These are phyloP conservation scores for Phytophthora pseudosyringae DNA, from an alignment of 352 stramenopile species.

Conservation along the genomic window DNA sequence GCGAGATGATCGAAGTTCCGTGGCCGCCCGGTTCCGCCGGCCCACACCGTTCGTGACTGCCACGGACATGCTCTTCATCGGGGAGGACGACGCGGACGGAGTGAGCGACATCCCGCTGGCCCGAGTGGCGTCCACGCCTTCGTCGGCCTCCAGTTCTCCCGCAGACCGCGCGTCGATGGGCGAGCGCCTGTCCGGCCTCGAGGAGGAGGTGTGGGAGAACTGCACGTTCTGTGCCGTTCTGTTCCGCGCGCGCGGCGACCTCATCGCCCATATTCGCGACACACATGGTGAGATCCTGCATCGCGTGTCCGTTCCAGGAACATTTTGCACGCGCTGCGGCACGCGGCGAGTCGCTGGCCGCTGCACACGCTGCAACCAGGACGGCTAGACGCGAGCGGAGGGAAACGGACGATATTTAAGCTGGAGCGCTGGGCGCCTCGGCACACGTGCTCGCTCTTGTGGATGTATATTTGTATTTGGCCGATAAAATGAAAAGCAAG, in stretches of 20 bases:
- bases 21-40: slow-evolving; percentile 19
- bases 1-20: slow-evolving; percentile 35
- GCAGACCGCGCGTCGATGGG: slow-evolving; percentile 4
- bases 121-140: slow-evolving; percentile 26
- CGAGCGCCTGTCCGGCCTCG: slow-evolving; percentile 18
- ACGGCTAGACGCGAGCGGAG: slow-evolving; percentile 2
- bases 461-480: slow-evolving; percentile 34
- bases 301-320: slow-evolving; percentile 49
- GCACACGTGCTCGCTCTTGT: slow-evolving; percentile 2
- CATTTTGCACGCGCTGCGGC: slow-evolving; percentile 62
- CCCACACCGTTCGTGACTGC: slow-evolving; percentile 56
- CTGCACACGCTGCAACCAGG: slow-evolving; percentile 47
- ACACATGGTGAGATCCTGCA: slow-evolving; percentile 63
- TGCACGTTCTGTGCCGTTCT: slow-evolving; percentile 61
- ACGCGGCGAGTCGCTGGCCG: slow-evolving; percentile 44
- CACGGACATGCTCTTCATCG: slow-evolving; percentile 62
- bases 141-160: slow-evolving; percentile 11
- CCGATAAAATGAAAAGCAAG: slow-evolving; percentile 26
- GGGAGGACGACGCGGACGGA: slow-evolving; percentile 48
- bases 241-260: slow-evolving; percentile 42
- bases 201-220: slow-evolving; percentile 52
- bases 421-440: neutral
- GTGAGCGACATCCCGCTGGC: slow-evolving; percentile 49
- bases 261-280: slow-evolving; percentile 64
- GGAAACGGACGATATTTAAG: slow-evolving; percentile 37